A percentile compares a stretch with the other conserved stretches of the same genome.
Evolutionary conservation across 495 filamentous ascomycete genomes (phyloP).

Genomic region (Neurospora intermedia): DNA sequence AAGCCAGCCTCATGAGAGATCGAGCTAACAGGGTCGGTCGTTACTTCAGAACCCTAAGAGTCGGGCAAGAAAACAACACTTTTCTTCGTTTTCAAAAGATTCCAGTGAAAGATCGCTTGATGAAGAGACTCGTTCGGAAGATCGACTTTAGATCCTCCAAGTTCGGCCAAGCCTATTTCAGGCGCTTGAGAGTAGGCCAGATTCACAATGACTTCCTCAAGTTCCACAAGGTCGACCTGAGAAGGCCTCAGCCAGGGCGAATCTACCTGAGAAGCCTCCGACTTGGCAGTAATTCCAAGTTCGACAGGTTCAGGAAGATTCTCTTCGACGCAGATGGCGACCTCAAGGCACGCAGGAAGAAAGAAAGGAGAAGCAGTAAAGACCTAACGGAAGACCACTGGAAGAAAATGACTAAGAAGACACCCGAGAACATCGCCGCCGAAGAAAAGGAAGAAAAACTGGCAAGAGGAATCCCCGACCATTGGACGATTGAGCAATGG

Average conservation of each 20-base stretch:
- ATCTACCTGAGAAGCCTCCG: not conserved
- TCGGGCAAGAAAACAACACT: not conserved
- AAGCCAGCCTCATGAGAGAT: not conserved
- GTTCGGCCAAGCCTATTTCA: not conserved
- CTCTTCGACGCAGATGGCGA: not conserved
- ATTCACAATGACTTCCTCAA: not conserved
- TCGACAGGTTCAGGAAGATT: not conserved
- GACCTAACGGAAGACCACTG: not conserved
- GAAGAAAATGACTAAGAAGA: not conserved
- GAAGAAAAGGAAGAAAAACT: not conserved
- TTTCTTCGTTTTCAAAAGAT: not conserved
- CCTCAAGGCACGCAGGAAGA: not conserved
- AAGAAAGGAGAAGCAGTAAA: not conserved
- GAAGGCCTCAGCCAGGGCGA: not conserved
- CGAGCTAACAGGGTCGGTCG: not conserved
- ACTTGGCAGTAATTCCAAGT: not conserved
- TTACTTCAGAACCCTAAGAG: not conserved
- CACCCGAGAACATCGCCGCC: not conserved
- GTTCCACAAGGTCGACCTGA: not conserved
- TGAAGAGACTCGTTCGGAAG: not conserved
- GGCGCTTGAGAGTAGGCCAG: not conserved
- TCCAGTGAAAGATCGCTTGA: not conserved
- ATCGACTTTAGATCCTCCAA: not conserved
- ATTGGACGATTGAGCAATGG: not conserved
- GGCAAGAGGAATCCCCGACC: not conserved